Evolutionary conservation across 805 yeast genomes (phyloP).

Genomic region (Nakazawaea holstii): DNA sequence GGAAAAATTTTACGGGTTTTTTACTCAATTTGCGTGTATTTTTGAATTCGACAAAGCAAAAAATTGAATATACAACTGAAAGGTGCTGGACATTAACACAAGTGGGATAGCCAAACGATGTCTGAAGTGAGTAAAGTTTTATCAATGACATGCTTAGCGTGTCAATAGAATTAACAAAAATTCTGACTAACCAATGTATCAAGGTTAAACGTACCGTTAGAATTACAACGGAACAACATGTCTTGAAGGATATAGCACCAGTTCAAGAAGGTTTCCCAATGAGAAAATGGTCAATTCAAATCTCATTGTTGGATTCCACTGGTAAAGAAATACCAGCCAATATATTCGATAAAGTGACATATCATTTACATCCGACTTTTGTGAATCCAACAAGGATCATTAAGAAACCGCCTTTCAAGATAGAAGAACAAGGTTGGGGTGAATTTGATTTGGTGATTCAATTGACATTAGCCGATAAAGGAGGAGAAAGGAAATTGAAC

Average conservation of each 20-base stretch:
- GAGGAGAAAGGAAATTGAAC: slow-evolving; percentile 79
- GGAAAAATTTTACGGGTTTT: too few relatives aligned
- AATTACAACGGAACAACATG: slow-evolving; percentile 79
- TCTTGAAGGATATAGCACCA: slow-evolving; percentile 74
- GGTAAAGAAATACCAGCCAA: slow-evolving; percentile 84
- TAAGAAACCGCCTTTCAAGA: slow-evolving; percentile 78
- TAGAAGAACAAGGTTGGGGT: slow-evolving; percentile 97
- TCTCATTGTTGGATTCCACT: slow-evolving; percentile 66
- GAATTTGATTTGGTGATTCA: slow-evolving; percentile 87
- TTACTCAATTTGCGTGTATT: too few relatives aligned
- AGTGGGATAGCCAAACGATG: not conserved
- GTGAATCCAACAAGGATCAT: slow-evolving; percentile 79
- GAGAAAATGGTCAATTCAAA: slow-evolving; percentile 87
- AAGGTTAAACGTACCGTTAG: slow-evolving; percentile 81
- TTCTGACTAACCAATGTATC: too few relatives aligned
- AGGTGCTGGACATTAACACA: not conserved
- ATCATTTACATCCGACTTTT: slow-evolving; percentile 92
- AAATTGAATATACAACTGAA: not conserved
- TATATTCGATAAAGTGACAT: slow-evolving; percentile 87
- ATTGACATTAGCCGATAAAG: slow-evolving; percentile 72
- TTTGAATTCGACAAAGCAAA: not conserved
- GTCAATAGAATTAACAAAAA: too few relatives aligned
- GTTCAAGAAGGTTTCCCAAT: slow-evolving; percentile 90
- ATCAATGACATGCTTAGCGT: too few relatives aligned
- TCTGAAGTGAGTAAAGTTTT: slow-evolving; percentile 2